Evolutionary conservation across 2,329 filamentous ascomycete species (phyloP), one percentile per base, ranked within the genome.

Genomic region (Coleophoma eucalyptorum): DNA sequence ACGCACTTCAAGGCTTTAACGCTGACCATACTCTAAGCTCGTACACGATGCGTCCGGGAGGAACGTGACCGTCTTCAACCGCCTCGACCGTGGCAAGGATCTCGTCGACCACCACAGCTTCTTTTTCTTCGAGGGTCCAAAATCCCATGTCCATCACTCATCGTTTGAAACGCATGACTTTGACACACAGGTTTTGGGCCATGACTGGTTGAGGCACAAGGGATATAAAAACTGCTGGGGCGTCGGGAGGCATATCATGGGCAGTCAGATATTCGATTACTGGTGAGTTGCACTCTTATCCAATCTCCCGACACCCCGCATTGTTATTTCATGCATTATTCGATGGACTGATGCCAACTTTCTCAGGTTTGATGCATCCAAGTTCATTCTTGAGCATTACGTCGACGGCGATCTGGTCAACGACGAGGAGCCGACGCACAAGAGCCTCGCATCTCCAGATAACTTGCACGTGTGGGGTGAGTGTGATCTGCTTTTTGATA

Each of bases 201-300:
- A 90, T 67, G 78, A 86, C 60, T 89, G 83, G 81, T 69, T 90
- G 55, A 73, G 72, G 2, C 69, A 79, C 55, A 80, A 83, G 64
- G 80, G 79, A 2, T 86, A 86, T 62, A 75, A 75, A 59, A 79
- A 75, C 58, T 84, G 84, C 55, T 90, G 86, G 86, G 86, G 86
- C 1, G 79, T 90, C 0, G 86, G 86, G 0, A 68, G 86, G 48
- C 86, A 89, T 69, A 77, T 88, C 19, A 73, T 89, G 58, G 86
- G 86, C 4, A 82, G 77, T 55, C 86, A 89, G 68, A 81, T 89
- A 47, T 90, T 89, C 58, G 84, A 89, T 61, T 88, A 87, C 65
- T 87, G 60, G 60, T 63, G n/a, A n/a, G n/a, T n/a, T n/a, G n/a
- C n/a, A n/a, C n/a, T n/a, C n/a, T n/a, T n/a, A n/a, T n/a, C n/a